Evolutionary conservation across 176 grass and related monocot species (phyloP), one percentile per base, ranked within the genome.

Genomic region (Aegilops umbellulata): DNA sequence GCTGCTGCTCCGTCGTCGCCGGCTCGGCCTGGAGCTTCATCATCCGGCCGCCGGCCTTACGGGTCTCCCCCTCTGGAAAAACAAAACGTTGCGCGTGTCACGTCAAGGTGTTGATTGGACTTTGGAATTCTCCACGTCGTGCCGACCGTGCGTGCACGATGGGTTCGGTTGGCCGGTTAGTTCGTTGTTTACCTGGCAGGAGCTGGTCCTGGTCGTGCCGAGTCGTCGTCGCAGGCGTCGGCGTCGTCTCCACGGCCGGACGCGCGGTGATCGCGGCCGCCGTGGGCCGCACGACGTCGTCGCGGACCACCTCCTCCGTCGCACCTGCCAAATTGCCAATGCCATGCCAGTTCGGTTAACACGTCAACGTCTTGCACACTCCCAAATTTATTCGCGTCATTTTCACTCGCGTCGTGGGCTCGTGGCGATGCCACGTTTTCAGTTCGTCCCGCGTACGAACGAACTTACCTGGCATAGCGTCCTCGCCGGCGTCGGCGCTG

Each of bases 261-360:
- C 12, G 53, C 5, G 17, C 79, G 79, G 79, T 76, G 86, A n/a
- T 8, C 60, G 12, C 44, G 31, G 78, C 26, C 23, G 67, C 42
- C 55, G 64, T 80, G 76, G 58, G 44, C 82, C 10, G 39, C 71
- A 72, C 76, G 82, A 47, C 87, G 24, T 46, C 17, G 57, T 41
- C 79, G 3, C 78, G 73, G 31, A 16, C 79, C 14, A 5, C 31
- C 25, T 65, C 24, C 42, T 39, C 55, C 22, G 80, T 4, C 9
- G 29, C 57, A 15, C 53, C 76, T 78, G 53, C 30, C 31, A 57
- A n/a, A n/a, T n/a, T n/a, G n/a, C n/a, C n/a, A n/a, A n/a, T n/a
- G n/a, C n/a, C n/a, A n/a, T n/a, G 35, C 1, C 6, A 74, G 69
- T 29, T 62, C 26, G 35, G 35, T 74, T 75, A 6, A 8, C 8